Percentiles rank a stretch among this genome's conserved stretches.
These are phyloP conservation scores for Komagataella pseudopastoris DNA, from an alignment of 805 yeast genomes.

Conservation along the genomic window DNA sequence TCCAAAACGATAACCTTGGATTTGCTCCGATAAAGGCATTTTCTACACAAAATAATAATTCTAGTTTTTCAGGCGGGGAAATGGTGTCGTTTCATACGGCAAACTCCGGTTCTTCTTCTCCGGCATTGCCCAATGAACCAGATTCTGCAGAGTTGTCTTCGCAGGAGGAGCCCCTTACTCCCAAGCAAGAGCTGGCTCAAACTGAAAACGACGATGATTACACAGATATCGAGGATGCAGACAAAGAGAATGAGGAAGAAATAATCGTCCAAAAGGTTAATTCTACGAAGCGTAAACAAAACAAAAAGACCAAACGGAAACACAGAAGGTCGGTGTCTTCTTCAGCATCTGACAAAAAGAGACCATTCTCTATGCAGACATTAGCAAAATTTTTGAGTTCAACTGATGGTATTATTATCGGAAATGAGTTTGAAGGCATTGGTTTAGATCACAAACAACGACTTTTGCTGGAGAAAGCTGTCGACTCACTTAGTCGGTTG, in stretches of 20 bases:
- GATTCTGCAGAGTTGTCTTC: neutral
- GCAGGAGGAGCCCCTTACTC: neutral
- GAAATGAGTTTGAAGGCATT: slow-evolving; percentile 60
- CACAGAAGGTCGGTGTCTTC: slow-evolving; percentile 9
- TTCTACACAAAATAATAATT: neutral
- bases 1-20: neutral
- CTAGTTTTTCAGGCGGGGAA: neutral
- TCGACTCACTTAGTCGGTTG: slow-evolving; percentile 72
- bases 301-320: slow-evolving; percentile 3
- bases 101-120: neutral
- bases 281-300: neutral
- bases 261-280: neutral
- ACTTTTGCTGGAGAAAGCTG: slow-evolving; percentile 68
- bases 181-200: slow-evolving; percentile 1
- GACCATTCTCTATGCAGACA: slow-evolving; percentile 25
- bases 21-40: neutral
- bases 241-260: neutral
- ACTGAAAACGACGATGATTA: slow-evolving; percentile 5
- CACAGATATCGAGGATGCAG: slow-evolving; percentile 4
- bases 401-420: slow-evolving; percentile 47
- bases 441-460: slow-evolving; percentile 69
- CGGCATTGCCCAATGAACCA: neutral
- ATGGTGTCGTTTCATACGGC: neutral
- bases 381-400: slow-evolving; percentile 39
- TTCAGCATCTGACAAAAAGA: slow-evolving; percentile 6